Percentiles rank a stretch among this genome's conserved stretches.
Conservation (phyloP, 2,329 filamentous ascomycete species). For the Sporothrix sp. region DNA sequence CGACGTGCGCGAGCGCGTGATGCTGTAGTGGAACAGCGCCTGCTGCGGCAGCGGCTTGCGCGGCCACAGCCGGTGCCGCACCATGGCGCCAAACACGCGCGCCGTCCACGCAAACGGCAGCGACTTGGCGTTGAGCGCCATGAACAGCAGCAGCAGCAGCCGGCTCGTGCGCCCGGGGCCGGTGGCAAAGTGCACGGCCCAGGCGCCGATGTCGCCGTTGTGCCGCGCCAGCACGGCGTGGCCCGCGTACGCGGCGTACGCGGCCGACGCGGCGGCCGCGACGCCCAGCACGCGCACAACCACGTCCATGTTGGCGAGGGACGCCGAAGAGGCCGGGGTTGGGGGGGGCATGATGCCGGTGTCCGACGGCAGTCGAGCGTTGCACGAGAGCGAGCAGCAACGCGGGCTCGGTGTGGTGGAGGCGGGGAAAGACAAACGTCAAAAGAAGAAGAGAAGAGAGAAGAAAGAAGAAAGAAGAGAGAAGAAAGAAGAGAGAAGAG, state of each 20-base stretch:
- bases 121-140: slow-evolving; percentile 61
- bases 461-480: slow-evolving; percentile 10
- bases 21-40: slow-evolving; percentile 29
- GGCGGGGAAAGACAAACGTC: too few species aligned
- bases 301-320: slow-evolving; percentile 24
- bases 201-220: slow-evolving; percentile 30
- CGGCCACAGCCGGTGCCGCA: slow-evolving; percentile 23
- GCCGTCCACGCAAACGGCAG: slow-evolving; percentile 64
- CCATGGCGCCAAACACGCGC: slow-evolving; percentile 28
- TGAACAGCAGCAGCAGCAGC: slow-evolving; percentile 44
- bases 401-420: too few species aligned
- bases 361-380: too few species aligned
- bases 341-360: too few species aligned
- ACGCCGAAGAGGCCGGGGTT: not conserved
- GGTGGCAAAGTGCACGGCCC: slow-evolving; percentile 37
- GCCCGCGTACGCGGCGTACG: slow-evolving; percentile 40
- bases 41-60: slow-evolving; percentile 21
- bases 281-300: slow-evolving; percentile 35
- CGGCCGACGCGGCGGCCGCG: slow-evolving; percentile 31
- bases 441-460: not conserved
- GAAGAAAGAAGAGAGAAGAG: slow-evolving; percentile 28
- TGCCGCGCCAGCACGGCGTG: slow-evolving; percentile 28
- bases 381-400: too few species aligned
- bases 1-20: slow-evolving; percentile 24
- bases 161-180: slow-evolving; percentile 45